Conservation (phyloP, 2,329 filamentous ascomycete species). For the Conoideocrella luteorostrata region DNA sequence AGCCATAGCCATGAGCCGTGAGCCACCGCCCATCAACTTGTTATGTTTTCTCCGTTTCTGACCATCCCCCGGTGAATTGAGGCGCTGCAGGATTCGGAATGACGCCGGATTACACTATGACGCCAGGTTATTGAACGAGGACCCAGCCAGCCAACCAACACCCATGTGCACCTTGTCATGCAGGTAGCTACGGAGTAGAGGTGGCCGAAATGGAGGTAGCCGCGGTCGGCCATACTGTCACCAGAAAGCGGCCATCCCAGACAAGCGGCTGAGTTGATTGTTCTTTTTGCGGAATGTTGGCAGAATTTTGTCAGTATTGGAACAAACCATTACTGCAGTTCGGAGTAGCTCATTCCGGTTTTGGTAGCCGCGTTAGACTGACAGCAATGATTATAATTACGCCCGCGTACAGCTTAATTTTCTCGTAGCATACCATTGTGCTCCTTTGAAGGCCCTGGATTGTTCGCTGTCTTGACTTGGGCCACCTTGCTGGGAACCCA, state of each 20-base stretch:
- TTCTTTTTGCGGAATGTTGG: background rate
- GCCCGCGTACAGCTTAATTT: background rate
- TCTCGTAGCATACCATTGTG: background rate
- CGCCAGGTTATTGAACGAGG: background rate
- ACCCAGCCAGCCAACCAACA: background rate
- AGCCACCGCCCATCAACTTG: background rate
- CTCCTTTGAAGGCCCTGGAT: background rate
- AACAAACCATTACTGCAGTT: background rate
- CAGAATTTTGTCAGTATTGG: background rate
- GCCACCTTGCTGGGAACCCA: background rate
- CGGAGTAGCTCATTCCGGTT: background rate
- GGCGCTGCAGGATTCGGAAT: background rate
- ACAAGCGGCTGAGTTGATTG: background rate
- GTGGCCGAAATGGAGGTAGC: constrained; percentile 11
- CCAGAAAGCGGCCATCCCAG: constrained; percentile 9
- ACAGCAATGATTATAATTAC: constrained; percentile 5
- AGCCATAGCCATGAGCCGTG: no score
- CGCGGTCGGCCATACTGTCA: background rate
- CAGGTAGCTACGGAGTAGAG: background rate
- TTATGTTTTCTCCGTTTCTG: background rate
- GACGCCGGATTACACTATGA: background rate
- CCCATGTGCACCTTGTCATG: constrained; percentile 4
- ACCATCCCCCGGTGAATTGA: background rate
- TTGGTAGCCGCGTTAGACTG: background rate
- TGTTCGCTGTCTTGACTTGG: background rate